Base-by-base conservation (phyloP, 768 basidiomycete species). In the Rhodotorula toruloides region DNA sequence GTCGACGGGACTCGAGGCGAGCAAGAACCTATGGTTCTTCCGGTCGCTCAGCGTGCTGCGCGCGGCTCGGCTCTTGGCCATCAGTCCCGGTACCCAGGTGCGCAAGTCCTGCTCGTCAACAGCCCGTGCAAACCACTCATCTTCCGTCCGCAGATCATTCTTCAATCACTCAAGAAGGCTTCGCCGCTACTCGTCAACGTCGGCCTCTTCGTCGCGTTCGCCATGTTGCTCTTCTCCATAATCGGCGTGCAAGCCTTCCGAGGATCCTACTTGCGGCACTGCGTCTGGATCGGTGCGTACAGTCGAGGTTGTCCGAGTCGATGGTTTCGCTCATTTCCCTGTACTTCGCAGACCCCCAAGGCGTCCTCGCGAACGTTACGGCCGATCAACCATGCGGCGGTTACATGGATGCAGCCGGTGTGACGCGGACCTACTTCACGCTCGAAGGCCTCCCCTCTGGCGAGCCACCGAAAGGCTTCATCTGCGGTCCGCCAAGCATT, bases 221-320 rank as follows among this genome's bases (percentile, higher is more conserved):
- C 91, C 0, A 87, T 91, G 80, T 78, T 85, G 19, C 74, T 98
- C 11, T 96, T 97, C 77, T 90, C 89, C 7, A 88, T 97, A 74
- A 88, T 96, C 63, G 93, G 94, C n/a, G 84, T 96, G 2, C 91
- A 97, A 72, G 84, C 89, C 0, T 99, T 99, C 81, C 85, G 87
- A 63, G 91, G 91, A 1, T 92, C 90, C 2, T 80, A 89, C 47
- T 81, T 86, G 11, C 75, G 82, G 13, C 61, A 65, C 22, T 83
- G 82, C 65, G 62, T 77, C 5, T 71, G 75, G 65, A 62, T 71
- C 27, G 73, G 72, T 73, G 21, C 37, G 62, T 40, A 21, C n/a
- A 34, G n/a, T n/a, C n/a, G n/a, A n/a, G n/a, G n/a, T n/a, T n/a
- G n/a, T n/a, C n/a, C n/a, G n/a, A n/a, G n/a, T 13, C 27, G 10